Conservation (phyloP, 2,329 filamentous ascomycete genomes). For the Endothia cerciana region DNA sequence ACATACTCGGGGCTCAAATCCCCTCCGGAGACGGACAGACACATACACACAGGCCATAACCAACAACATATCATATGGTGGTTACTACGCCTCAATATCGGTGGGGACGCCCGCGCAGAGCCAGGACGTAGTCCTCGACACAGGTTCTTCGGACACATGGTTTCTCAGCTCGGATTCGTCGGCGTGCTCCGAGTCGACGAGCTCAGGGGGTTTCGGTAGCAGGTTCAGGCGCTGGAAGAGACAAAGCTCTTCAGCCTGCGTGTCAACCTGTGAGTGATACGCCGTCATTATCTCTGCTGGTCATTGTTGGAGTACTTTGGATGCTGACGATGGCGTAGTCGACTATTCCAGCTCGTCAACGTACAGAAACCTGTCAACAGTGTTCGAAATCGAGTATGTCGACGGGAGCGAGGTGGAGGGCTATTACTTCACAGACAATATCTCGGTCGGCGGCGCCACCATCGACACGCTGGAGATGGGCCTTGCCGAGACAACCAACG, state of each 20-base stretch:
- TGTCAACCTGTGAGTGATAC: conserved; percentile 46
- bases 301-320: not conserved
- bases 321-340: conserved; percentile 34
- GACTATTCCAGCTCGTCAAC: conserved; percentile 52
- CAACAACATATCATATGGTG: conserved; percentile 59
- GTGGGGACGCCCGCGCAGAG: conserved; percentile 62
- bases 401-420: conserved; percentile 58
- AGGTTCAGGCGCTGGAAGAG: conserved; percentile 34
- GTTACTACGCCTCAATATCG: conserved; percentile 60
- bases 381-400: conserved; percentile 65
- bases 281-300: not conserved
- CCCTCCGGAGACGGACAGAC: conserved; percentile 26
- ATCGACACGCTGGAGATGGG: conserved; percentile 60
- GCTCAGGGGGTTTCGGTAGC: not conserved
- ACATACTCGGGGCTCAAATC: conserved; percentile 8
- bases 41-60: conserved; percentile 43
- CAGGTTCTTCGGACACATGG: conserved; percentile 67
- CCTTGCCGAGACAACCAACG: conserved; percentile 51
- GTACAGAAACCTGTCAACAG: conserved; percentile 44
- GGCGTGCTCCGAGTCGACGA: conserved; percentile 42
- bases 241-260: conserved; percentile 40
- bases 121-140: conserved; percentile 61
- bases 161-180: conserved; percentile 46
- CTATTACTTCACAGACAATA: conserved; percentile 61
- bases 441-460: conserved; percentile 54